Evolutionary conservation across 129 eudicot species (phyloP), one percentile per base, ranked within the genome.

Genomic region (Centrapalus pauciflorus): DNA sequence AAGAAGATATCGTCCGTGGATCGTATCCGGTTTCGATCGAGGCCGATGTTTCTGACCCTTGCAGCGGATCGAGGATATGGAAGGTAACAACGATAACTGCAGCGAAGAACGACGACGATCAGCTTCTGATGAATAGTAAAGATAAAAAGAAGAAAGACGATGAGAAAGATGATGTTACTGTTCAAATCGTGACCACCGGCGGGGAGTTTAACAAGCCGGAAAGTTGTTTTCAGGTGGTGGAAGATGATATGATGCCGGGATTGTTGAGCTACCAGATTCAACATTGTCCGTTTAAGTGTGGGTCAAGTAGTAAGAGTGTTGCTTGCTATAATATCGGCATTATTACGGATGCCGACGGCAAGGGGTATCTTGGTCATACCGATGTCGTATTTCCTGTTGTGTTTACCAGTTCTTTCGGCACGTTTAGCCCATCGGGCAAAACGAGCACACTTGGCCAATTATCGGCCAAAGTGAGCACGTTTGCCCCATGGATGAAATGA

Each of bases 201-300:
- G 71, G 77, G 6, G 55, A 37, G 26, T 19, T 10, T 4, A 73
- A 73, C 55, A 11, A 21, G 57, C 71, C 65, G 23, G 77, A 51
- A 5, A 73, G 71, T n/a, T 73, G 77, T 51, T 73, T 73, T 54
- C 77, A 73, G 77, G 3, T 73, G 3, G 77, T 73, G 41, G 71
- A 73, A 54, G 65, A 64, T 38, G 71, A 73, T 21, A 5, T 73
- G 34, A 73, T 73, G 77, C 77, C 77, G 4, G 77, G 77, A 38
- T 73, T 73, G 40, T 25, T 9, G 1, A 73, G 77, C 48, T 73
- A 73, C 4, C 71, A 73, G 35, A 73, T 73, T 73, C 77, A 73
- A 11, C 23, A 35, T 7, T 73, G 77, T n/a, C 71, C 77, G 29
- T 73, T 73, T 52, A 73, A 73, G 64, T 73, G 77, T 64, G 58